A percentile compares a stretch with the other conserved stretches of the same genome.
Conservation (phyloP, 345 rosid genomes). For the Carallia pectinifolia region DNA sequence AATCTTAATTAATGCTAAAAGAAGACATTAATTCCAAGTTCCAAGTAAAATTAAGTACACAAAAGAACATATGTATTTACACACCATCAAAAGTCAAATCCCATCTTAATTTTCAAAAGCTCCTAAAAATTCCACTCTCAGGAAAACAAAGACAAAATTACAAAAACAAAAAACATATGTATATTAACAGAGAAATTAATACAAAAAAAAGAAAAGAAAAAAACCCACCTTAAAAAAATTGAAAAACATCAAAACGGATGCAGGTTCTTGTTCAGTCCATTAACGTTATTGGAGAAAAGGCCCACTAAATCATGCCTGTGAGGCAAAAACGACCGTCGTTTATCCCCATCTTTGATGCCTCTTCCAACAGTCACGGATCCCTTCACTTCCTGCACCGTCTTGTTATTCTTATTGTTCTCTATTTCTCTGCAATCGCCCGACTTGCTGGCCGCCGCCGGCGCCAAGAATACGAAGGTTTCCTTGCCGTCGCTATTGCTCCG, state of each 20-base stretch:
- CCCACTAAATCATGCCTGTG: constrained; percentile 50
- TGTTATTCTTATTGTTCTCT: neutral
- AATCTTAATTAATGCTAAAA: too few relatives aligned
- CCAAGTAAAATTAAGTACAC: too few relatives aligned
- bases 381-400: neutral
- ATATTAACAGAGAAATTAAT: neutral
- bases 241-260: constrained; percentile 50
- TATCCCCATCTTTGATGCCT: constrained; percentile 16
- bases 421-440: neutral
- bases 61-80: too few relatives aligned
- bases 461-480: constrained; percentile 41
- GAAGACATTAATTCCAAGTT: too few relatives aligned
- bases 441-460: constrained; percentile 27
- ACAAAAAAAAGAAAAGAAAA: neutral
- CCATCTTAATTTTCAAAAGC: too few relatives aligned
- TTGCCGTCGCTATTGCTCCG: constrained; percentile 50
- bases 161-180: neutral
- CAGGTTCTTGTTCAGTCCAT: constrained; percentile 51
- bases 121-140: too few relatives aligned
- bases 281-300: constrained; percentile 37
- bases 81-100: too few relatives aligned
- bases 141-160: neutral
- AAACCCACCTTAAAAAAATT: constrained; percentile 20
- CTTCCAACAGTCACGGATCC: neutral
- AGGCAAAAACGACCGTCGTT: constrained; percentile 50